Evolutionary conservation across 305 asterid genomes (phyloP).

Genomic region (Solanum hybrid): DNA sequence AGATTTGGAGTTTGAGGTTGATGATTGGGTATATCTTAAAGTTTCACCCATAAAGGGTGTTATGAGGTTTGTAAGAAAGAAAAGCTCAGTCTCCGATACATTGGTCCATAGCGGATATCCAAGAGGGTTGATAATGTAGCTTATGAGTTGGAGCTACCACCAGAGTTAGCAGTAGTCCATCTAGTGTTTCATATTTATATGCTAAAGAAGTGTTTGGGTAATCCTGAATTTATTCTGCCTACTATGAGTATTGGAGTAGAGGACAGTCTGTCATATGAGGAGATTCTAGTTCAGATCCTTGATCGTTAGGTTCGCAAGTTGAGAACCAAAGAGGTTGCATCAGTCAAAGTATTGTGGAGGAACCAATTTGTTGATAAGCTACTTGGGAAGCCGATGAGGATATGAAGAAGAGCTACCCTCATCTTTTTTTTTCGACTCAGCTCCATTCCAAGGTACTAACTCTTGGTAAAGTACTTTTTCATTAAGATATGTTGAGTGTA

Average conservation of each 20-base stretch:
- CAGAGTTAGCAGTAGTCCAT: neutral
- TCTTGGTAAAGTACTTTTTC: neutral
- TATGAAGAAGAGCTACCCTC: neutral
- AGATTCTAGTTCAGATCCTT: neutral
- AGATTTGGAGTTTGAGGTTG: neutral
- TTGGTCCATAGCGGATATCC: neutral
- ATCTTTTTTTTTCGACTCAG: neutral
- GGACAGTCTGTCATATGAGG: neutral
- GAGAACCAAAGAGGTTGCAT: neutral
- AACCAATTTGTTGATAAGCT: neutral
- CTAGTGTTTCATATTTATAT: neutral
- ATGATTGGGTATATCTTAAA: neutral
- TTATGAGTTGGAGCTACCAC: neutral
- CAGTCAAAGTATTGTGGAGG: neutral
- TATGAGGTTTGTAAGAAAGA: neutral
- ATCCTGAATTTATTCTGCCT: neutral
- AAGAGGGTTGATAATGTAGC: neutral
- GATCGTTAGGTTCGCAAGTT: neutral
- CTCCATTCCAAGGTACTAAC: neutral
- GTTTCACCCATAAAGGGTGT: neutral
- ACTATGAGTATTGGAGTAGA: neutral
- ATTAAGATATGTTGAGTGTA: neutral
- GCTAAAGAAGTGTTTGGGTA: neutral
- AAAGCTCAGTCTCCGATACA: neutral
- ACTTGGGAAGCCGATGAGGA: neutral